Base-by-base conservation (phyloP, 192 early-diverging fungal genomes). In the Coemansia sp. region DNA sequence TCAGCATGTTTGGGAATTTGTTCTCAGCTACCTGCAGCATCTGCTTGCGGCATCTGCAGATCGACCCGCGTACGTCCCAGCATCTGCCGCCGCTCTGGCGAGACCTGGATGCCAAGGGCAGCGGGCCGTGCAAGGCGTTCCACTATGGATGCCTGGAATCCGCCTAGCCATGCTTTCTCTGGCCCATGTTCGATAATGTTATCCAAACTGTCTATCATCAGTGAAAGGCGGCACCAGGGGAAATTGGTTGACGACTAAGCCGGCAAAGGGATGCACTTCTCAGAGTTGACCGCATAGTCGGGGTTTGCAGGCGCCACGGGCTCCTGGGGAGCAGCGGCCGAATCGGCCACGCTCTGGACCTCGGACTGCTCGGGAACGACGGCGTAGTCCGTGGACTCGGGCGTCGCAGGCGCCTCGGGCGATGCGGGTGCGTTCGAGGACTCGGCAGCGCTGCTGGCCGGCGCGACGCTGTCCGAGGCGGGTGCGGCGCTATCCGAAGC, bases 1-100 rank as follows among this genome's bases (percentile, higher is more conserved):
- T 75, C 50, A 46, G 62, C 9, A 25, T 68, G 43, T 75, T 75
- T 53, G 58, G 46, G 17, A 61, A 75, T 21, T 30, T 75, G 53
- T 75, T 75, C 26, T 68, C 72, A 1, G 65, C 72, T 19, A 69
- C 72, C 3, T 75, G 72, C 46, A 68, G 65, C 35, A 62, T 64
- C 9, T 75, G 72, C 41, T 40, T 31, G 34, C 57, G 51, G 29
- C 66, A 75, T 50, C 43, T 75, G 41, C 72, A 75, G 51, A 75
- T 67, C 30, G 72, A 75, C 29, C 72, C 72, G 15, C 60, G 72
- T 20, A 68, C 72, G 9, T 68, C 65, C 8, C 72, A 75, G 49
- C 57, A 64, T n/a, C 46, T 75, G 31, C 72, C 72, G 27, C 72
- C 72, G 15, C 50, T 75, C 14, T 75, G 72, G 72, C 65, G 72